Conservation (phyloP, 2,329 filamentous ascomycete genomes). For the Parascedosporium putredinis region DNA sequence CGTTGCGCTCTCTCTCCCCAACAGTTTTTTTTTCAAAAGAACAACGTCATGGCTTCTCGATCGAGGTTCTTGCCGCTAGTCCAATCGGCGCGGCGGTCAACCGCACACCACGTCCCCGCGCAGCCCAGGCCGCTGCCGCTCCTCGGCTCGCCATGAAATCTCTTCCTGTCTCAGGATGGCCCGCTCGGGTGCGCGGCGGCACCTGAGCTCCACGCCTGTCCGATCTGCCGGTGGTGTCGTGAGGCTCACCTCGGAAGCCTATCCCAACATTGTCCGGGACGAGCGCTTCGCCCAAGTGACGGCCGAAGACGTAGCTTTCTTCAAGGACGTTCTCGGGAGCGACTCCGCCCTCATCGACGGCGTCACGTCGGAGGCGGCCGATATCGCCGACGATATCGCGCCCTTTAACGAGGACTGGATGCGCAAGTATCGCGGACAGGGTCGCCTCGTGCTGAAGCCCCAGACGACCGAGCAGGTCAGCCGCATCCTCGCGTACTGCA, state of each 20-base stretch:
- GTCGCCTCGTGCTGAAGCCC: conserved; percentile 78
- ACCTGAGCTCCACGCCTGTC: conserved; percentile 1
- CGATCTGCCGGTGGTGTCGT: conserved; percentile 15
- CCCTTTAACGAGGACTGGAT: conserved; percentile 98
- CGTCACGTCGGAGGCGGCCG: conserved; percentile 57
- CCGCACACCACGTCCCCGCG: conserved; percentile 10
- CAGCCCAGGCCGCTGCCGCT: not conserved
- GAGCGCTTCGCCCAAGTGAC: conserved; percentile 64
- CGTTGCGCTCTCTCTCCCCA: too few species aligned
- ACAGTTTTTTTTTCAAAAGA: not conserved
- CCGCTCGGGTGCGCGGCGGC: not conserved
- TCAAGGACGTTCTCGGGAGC: conserved; percentile 69
- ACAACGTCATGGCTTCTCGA: conserved; percentile 12
- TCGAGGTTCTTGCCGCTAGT: conserved; percentile 13
- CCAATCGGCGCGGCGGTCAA: conserved; percentile 12
- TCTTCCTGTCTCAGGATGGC: not conserved
- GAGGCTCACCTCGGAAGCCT: conserved; percentile 77
- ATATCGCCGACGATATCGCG: conserved; percentile 70
- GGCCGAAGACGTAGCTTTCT: conserved; percentile 69
- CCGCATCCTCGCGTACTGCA: conserved; percentile 88
- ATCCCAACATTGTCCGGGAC: conserved; percentile 74
- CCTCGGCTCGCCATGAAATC: not conserved
- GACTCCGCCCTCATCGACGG: conserved; percentile 78
- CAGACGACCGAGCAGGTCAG: conserved; percentile 78
- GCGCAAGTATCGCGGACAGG: conserved; percentile 92